Base-by-base conservation (phyloP, 352 stramenopile genomes). In the Globisporangium perplexum region DNA sequence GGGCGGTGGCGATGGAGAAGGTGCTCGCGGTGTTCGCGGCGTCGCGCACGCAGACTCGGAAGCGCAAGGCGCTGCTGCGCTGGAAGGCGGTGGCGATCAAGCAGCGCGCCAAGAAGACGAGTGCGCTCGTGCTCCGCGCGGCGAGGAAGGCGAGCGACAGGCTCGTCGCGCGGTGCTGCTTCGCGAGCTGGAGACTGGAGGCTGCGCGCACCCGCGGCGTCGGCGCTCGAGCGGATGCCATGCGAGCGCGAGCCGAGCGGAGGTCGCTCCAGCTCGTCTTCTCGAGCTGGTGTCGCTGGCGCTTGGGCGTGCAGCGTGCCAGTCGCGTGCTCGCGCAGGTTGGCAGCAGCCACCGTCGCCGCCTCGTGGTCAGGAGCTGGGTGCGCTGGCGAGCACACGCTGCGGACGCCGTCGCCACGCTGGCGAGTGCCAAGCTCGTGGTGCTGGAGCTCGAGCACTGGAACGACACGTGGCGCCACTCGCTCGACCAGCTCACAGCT, bases 361-460 rank as follows among this genome's bases (percentile, higher is more conserved):
- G 36, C 2, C 46, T 24, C 8, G 8, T 60, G 7, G 28, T 22
- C 18, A 38, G 33, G 7, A 43, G 33, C 53, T 59, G 53, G 53
- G 10, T 41, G 46, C 46, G 36, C n/a, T 60, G 54, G 54, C 39
- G 26, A n/a, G 39, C 30, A 1, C 24, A 47, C 22, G 22, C 11
- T 7, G 30, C 43, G 11, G 53, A 59, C 33, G 23, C 43, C 1
- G 44, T 30, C 17, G 44, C 52, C 20, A 59, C 54, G 26, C 23
- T 60, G 26, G 46, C 36, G 10, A 26, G 50, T 28, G 55, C 47
- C 22, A 62, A 62, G 31, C 41, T 57, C 33, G 46, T 18, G 43
- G 36, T 56, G 20, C 24, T 62, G 36, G 42, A 62, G 33, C 55
- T 57, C 14, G 41, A 57, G 28, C 47, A 52, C 47, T 57, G 47